phyloP scores from a whole-genome alignment of 202 grass and related monocot genomes.

The Thinopyrum obtusiflorum region DNA sequence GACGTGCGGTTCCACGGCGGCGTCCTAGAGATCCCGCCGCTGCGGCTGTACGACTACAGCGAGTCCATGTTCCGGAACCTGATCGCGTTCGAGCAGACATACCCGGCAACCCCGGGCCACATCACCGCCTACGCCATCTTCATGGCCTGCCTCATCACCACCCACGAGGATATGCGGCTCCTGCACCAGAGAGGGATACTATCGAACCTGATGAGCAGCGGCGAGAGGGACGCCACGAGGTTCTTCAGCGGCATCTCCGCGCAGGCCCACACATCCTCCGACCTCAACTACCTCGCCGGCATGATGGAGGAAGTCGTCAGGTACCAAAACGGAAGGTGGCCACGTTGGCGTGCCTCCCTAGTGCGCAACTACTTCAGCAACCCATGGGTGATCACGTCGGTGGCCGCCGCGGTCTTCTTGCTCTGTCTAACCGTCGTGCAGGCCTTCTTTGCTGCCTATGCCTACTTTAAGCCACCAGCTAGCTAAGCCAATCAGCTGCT shows the following conservation, averaged over 20 bases:
- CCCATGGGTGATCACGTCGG: slow-evolving; percentile 31
- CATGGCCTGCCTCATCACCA: slow-evolving; percentile 27
- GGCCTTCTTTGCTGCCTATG: not conserved
- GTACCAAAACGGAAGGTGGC: no score
- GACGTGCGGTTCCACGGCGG: not conserved
- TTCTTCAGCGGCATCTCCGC: slow-evolving; percentile 33
- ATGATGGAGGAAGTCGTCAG: not conserved
- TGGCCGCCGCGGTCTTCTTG: not conserved
- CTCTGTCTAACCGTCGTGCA: not conserved
- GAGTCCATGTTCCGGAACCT: not conserved
- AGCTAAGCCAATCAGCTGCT: no score
- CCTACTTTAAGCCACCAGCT: not conserved
- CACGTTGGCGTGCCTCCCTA: no score
- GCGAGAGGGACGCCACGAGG: no score
- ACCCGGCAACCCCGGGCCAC: not conserved
- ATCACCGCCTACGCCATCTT: not conserved
- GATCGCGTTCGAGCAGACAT: not conserved
- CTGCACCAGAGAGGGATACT: no score
- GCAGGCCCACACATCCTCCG: not conserved
- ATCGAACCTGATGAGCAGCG: no score
- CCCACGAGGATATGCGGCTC: not conserved
- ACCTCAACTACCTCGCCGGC: not conserved
- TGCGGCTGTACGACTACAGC: not conserved
- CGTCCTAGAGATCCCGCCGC: slow-evolving; percentile 24
- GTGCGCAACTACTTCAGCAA: slow-evolving; percentile 42